phyloP scores from a whole-genome alignment of 257 asterid species.

The Fraxinus americana region DNA sequence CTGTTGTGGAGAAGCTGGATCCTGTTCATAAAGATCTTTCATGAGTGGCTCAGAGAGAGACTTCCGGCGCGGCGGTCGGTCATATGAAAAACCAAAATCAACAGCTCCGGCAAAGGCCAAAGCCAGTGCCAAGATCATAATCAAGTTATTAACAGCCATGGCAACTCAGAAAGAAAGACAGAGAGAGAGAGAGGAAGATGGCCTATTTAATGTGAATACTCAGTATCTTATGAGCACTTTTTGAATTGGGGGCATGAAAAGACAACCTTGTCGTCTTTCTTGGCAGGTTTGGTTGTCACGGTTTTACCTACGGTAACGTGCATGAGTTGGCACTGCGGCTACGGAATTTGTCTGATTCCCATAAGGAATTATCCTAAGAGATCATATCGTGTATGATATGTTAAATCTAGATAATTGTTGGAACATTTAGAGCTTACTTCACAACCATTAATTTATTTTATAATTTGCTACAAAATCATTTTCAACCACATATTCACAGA shows the following conservation, averaged over 20 bases:
- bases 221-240: background rate
- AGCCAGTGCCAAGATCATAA: constrained; percentile 8
- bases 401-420: background rate
- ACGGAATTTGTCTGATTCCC: background rate
- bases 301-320: background rate
- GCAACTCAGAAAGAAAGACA: background rate
- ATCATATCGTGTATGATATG: background rate
- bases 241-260: background rate
- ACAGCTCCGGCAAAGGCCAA: constrained; percentile 23
- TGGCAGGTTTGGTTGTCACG: background rate
- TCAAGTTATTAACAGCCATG: constrained; percentile 26
- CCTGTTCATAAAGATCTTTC: background rate
- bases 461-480: too few relatives aligned
- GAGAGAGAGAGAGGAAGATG: background rate
- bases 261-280: background rate
- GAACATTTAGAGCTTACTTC: too few relatives aligned
- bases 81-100: constrained; percentile 27
- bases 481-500: too few relatives aligned
- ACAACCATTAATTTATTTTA: too few relatives aligned
- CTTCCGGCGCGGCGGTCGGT: constrained; percentile 43
- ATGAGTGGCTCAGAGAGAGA: constrained; percentile 25
- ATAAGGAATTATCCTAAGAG: background rate
- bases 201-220: background rate
- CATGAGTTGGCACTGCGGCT: background rate
- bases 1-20: constrained; percentile 49